Base-by-base conservation (phyloP, 345 rosid genomes). In the Brassica nigra region DNA sequence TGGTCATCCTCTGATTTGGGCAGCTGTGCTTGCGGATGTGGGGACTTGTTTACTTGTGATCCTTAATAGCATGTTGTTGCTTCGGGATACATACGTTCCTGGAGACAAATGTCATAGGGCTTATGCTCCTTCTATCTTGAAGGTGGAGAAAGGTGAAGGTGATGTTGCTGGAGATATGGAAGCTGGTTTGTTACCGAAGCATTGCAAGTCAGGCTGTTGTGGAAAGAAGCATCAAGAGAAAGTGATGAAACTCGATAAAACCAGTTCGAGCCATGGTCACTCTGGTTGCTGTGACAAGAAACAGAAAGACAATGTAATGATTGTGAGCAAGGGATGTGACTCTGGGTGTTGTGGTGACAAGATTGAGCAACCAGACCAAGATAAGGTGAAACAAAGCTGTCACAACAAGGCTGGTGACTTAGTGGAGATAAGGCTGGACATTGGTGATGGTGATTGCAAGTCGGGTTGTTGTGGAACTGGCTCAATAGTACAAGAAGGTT, bases 41-140 rank as follows among this genome's bases (percentile, higher is more conserved):
- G 99, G 99, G 0, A 90, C 98, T 18, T 95, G 98, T 82, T 3
- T 95, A 68, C 71, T 95, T 1, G 99, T 95, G 70, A 91, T 95
- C 11, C 69, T 88, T 1, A 95, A 90, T 75, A 95, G 99, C 76
- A 93, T 89, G 99, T 80, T 86, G 30, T 85, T 93, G 44, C 76
- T 95, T 33, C 82, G 79, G 58, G 87, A 76, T 69, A 67, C 30
- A 0, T 31, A 74, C 4, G 42, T 6, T 44, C 10, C 12, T 1
- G 74, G 62, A 30, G 33, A 72, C 57, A 85, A 75, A 71, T 74
- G 75, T 49, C 16, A 68, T 77, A 76, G 78, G 49, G 58, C 36
- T 74, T 47, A 63, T n/a, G 9, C 57, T 14, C 23, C 39, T 3
- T 39, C 34, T 20, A 39, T 31, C 8, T 61, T 74, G 8, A 59